phyloP scores from a whole-genome alignment of 768 basidiomycete genomes.

The Hemileccinum rubropunctum region DNA sequence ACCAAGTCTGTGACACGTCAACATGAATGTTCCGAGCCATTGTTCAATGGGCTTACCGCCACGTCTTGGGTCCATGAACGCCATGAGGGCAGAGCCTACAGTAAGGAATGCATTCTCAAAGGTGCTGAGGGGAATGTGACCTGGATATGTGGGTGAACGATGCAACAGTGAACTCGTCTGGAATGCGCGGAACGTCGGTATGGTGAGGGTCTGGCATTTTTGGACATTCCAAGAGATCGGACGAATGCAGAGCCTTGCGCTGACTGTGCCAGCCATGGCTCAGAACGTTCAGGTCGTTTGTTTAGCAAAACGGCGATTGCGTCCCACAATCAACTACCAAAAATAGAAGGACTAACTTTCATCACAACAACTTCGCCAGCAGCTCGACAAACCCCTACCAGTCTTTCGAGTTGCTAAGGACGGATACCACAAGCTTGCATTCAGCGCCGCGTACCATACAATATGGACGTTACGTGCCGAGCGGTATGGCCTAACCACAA shows the following conservation, averaged over 20 bases:
- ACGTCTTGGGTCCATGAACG: conserved; percentile 75
- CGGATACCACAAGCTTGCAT: not conserved
- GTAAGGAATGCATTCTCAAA: conserved; percentile 87
- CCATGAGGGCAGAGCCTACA: conserved; percentile 80
- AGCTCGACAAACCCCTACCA: no score
- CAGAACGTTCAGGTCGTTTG: no score
- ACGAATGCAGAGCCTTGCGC: not conserved
- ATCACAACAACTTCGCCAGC: no score
- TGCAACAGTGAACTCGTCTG: conserved; percentile 9
- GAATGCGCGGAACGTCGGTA: conserved; percentile 6
- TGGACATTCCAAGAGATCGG: not conserved
- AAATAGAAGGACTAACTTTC: no score
- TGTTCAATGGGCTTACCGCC: conserved; percentile 57
- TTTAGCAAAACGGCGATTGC: no score
- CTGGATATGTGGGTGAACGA: conserved; percentile 59
- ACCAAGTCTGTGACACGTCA: conserved; percentile 74
- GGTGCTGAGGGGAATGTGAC: conserved; percentile 76
- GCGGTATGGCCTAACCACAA: conserved; percentile 10
- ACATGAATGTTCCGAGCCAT: not conserved
- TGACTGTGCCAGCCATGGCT: not conserved
- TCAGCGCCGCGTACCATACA: not conserved
- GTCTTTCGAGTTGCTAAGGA: no score
- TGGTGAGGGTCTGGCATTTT: not conserved
- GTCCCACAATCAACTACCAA: no score
- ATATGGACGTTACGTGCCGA: not conserved